A percentile compares a stretch with the other conserved stretches of the same genome.
phyloP scores from a whole-genome alignment of 305 asterid species.

The Solanum hybrid region DNA sequence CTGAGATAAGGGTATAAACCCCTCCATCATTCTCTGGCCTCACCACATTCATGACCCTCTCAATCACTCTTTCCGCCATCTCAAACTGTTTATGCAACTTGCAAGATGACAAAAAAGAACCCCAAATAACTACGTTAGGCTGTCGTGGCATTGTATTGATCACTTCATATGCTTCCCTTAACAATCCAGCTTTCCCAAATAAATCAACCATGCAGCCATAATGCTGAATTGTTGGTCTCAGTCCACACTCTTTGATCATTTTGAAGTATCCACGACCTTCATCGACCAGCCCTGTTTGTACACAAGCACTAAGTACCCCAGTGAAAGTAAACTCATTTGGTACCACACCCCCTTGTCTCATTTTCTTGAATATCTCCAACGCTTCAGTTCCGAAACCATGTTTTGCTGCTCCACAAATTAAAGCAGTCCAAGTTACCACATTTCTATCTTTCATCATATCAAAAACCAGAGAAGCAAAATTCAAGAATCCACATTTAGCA shows the following conservation, averaged over 20 bases:
- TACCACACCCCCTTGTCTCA: conserved; percentile 33
- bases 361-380: conserved; percentile 32
- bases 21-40: conserved; percentile 58
- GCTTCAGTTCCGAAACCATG: conserved; percentile 41
- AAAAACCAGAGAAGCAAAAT: conserved; percentile 36
- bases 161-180: conserved; percentile 47
- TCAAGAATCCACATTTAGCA: conserved; percentile 45
- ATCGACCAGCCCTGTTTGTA: conserved; percentile 44
- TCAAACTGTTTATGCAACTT: conserved; percentile 46
- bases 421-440: conserved; percentile 62
- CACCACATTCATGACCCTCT: conserved; percentile 37
- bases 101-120: conserved; percentile 58
- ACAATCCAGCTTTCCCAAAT: conserved; percentile 52
- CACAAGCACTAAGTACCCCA: conserved; percentile 52
- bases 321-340: conserved; percentile 69
- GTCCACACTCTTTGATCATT: conserved; percentile 34
- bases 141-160: conserved; percentile 38
- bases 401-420: conserved; percentile 54
- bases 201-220: conserved; percentile 76
- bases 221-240: conserved; percentile 51
- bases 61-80: conserved; percentile 51
- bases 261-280: conserved; percentile 49
- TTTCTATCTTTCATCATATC: conserved; percentile 27
- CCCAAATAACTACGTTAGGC: conserved; percentile 63
- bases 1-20: conserved; percentile 43